Evolutionary conservation across 371 early-diverging fungal genomes (phyloP).

Genomic region (Quaeritorhiza haematococci): DNA sequence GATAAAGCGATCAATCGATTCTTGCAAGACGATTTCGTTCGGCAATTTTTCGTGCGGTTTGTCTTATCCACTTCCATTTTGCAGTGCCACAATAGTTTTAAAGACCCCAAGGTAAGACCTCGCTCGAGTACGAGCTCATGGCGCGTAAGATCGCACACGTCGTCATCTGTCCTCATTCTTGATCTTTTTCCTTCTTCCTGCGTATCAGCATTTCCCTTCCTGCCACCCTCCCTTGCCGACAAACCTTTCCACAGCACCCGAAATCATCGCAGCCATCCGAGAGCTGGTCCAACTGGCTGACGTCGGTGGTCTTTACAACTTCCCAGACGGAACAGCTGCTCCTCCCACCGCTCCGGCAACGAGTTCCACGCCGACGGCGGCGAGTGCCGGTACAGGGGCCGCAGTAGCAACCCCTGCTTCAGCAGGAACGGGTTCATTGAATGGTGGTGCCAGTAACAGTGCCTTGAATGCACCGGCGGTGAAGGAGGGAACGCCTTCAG

Average conservation of each 20-base stretch:
- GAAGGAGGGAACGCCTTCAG: too few species aligned
- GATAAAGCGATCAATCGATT: conserved; percentile 64
- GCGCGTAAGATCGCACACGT: not conserved
- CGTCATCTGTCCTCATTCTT: not conserved
- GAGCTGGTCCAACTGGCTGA: conserved; percentile 13
- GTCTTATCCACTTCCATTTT: conserved; percentile 69
- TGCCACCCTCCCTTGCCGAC: conserved; percentile 33
- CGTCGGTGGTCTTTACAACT: not conserved
- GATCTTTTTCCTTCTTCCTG: not conserved
- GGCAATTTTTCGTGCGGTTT: conserved; percentile 80
- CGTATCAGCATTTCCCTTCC: conserved; percentile 35
- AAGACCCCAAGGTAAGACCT: conserved; percentile 41
- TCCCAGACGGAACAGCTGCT: not conserved
- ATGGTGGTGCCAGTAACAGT: too few species aligned
- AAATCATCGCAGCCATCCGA: conserved; percentile 27
- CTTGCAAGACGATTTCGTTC: conserved; percentile 81
- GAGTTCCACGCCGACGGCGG: not conserved
- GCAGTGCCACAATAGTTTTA: conserved; percentile 43
- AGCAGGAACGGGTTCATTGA: not conserved
- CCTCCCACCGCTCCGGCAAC: not conserved
- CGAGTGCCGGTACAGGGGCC: not conserved
- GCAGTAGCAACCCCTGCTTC: not conserved
- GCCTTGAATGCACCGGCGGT: too few species aligned
- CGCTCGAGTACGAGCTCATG: not conserved
- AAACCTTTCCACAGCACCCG: conserved; percentile 25